Evolutionary conservation across 768 basidiomycete species (phyloP).

Genomic region (Coprinellus micaceus): DNA sequence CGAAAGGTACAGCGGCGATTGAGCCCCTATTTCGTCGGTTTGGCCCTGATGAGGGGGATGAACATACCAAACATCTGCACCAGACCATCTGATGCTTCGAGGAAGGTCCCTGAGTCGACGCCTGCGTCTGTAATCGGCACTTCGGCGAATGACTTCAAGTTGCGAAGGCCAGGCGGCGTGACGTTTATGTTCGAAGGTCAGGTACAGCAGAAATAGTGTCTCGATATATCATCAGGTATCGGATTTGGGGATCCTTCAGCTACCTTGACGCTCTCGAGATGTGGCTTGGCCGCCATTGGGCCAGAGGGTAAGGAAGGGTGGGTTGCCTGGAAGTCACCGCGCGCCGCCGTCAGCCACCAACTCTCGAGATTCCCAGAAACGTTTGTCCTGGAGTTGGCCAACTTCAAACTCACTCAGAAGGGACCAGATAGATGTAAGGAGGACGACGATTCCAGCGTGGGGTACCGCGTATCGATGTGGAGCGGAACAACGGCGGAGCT

Average conservation of each 20-base stretch:
- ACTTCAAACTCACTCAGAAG: no score
- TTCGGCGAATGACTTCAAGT: slow-evolving; percentile 91
- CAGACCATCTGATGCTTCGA: slow-evolving; percentile 89
- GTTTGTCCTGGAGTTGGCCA: no score
- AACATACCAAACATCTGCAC: slow-evolving; percentile 64
- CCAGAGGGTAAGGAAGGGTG: no score
- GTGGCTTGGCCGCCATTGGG: not conserved
- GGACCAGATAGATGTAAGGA: no score
- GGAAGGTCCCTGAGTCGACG: slow-evolving; percentile 75
- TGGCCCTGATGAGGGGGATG: not conserved
- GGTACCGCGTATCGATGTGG: no score
- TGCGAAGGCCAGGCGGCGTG: no score
- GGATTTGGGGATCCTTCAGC: not conserved
- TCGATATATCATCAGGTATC: not conserved
- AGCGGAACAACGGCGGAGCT: no score
- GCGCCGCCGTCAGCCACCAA: no score
- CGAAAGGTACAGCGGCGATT: not conserved
- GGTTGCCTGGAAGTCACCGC: no score
- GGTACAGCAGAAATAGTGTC: not conserved
- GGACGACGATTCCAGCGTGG: no score
- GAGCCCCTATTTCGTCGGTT: not conserved
- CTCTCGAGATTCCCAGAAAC: no score
- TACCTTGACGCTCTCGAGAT: not conserved
- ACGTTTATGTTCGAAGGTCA: not conserved
- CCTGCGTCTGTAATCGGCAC: slow-evolving; percentile 74